Evolutionary conservation across 2,329 filamentous ascomycete genomes (phyloP).

Genomic region (Fusarium sp.): DNA sequence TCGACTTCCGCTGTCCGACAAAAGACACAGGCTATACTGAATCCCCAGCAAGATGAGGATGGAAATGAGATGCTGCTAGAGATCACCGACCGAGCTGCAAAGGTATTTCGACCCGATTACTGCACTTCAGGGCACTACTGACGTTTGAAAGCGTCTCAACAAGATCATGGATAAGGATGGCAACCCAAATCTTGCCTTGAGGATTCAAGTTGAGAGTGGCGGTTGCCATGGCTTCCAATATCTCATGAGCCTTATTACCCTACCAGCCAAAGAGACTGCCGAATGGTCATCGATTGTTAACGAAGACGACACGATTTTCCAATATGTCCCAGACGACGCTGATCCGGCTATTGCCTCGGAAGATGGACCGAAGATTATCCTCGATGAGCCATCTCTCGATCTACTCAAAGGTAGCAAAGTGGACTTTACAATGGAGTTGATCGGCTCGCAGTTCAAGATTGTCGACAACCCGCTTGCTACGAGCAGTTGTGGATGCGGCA

Average conservation of each 20-base stretch:
- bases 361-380: constrained; percentile 79
- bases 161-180: constrained; percentile 79
- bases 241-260: constrained; percentile 84
- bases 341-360: constrained; percentile 47
- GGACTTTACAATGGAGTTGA: constrained; percentile 96
- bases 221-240: constrained; percentile 99
- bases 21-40: constrained; percentile 68
- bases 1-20: constrained; percentile 53
- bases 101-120: constrained; percentile 64
- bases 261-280: constrained; percentile 59
- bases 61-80: constrained; percentile 86
- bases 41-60: constrained; percentile 84
- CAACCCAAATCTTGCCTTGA: constrained; percentile 87
- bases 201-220: constrained; percentile 91
- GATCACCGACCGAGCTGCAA: constrained; percentile 85
- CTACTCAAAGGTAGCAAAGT: constrained; percentile 93
- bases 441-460: constrained; percentile 91
- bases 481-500: constrained; percentile 96
- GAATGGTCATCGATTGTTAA: constrained; percentile 57
- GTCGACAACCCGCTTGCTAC: constrained; percentile 91
- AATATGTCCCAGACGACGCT: constrained; percentile 70
- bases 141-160: constrained; percentile 71
- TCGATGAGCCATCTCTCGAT: constrained; percentile 89
- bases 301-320: constrained; percentile 91
- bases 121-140: constrained; percentile 1